These are phyloP conservation scores for Trametes polyzona DNA, from an alignment of 1,284 basidiomycete genomes.

Conservation along the genomic window DNA sequence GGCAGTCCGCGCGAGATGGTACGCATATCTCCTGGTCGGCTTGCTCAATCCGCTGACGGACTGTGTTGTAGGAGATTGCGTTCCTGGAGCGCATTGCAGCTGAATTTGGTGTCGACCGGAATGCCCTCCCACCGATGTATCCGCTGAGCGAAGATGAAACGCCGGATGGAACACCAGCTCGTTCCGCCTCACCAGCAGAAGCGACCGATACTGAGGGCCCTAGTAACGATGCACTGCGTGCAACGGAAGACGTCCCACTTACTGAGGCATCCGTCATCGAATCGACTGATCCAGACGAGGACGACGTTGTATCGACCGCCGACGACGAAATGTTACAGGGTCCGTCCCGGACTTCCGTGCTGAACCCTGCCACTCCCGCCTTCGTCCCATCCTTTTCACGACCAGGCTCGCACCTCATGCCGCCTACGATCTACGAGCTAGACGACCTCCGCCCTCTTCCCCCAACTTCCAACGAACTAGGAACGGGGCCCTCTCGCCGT, in stretches of 20 bases:
- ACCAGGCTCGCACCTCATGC: background rate
- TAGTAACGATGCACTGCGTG: too few relatives aligned
- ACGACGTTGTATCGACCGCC: too few relatives aligned
- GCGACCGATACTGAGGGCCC: background rate
- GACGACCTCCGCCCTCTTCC: conserved; percentile 13
- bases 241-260: too few relatives aligned
- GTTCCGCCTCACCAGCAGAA: background rate
- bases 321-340: too few relatives aligned
- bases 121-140: background rate
- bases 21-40: background rate
- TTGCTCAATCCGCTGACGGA: background rate
- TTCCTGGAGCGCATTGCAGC: background rate
- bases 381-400: conserved; percentile 14
- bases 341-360: background rate
- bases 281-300: background rate
- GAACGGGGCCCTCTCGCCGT: background rate
- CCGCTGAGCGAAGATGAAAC: conserved; percentile 1
- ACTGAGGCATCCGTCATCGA: too few relatives aligned
- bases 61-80: background rate
- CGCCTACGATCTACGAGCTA: background rate
- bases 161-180: background rate
- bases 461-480: background rate
- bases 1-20: conserved; percentile 4
- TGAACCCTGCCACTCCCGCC: conserved; percentile 13
- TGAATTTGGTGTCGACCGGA: background rate